Conservation (phyloP, 345 rosid species). For the Microcos paniculata region DNA sequence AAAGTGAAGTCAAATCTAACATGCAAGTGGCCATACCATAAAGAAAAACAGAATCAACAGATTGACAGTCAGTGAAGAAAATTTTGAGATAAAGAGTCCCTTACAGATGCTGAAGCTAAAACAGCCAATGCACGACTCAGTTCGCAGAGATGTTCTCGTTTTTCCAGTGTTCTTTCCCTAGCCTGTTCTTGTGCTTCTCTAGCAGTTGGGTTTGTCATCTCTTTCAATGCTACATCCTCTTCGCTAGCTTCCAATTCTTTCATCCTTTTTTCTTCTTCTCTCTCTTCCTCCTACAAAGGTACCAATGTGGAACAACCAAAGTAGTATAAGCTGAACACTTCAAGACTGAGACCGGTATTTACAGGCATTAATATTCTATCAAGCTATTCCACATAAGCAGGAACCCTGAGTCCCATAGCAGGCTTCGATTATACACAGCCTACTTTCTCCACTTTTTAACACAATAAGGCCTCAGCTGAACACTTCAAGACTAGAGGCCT, state of each 20-base stretch:
- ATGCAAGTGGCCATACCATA: conserved; percentile 5
- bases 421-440: neutral
- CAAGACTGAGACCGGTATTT: neutral
- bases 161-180: conserved; percentile 66
- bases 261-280: conserved; percentile 70
- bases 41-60: neutral
- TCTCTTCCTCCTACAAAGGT: conserved; percentile 67
- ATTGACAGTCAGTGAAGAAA: neutral
- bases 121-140: conserved; percentile 85
- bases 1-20: conserved; percentile 21
- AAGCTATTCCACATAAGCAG: neutral
- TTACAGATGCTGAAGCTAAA: conserved; percentile 94
- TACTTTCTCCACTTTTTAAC: neutral
- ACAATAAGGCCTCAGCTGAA: neutral
- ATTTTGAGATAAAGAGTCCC: conserved; percentile 20
- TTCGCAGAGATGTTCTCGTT: conserved; percentile 75
- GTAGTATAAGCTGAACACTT: neutral
- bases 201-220: conserved; percentile 61
- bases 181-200: conserved; percentile 76
- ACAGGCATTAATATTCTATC: neutral
- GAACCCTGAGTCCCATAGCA: neutral
- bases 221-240: conserved; percentile 79
- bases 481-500: neutral
- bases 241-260: conserved; percentile 52
- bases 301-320: neutral